These are phyloP conservation scores for Entoloma clypeatum DNA, from an alignment of 1,284 basidiomycete genomes.

Conservation along the genomic window DNA sequence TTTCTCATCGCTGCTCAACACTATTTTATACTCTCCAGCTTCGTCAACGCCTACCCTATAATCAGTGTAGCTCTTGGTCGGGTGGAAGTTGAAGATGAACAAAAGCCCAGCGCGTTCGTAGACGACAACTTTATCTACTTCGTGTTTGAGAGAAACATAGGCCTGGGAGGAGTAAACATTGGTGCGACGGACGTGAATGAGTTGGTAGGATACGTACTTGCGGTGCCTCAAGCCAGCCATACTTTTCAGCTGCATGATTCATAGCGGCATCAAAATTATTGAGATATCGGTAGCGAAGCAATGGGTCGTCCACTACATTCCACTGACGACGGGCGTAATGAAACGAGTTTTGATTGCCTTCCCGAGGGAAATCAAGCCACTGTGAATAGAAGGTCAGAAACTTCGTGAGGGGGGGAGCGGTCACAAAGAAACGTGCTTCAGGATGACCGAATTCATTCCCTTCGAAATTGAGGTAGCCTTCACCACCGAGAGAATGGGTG, in stretches of 20 bases:
- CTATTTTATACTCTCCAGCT: conserved; percentile 82
- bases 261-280: conserved; percentile 94
- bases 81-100: conserved; percentile 97
- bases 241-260: conserved; percentile 80
- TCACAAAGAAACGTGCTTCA: conserved; percentile 58
- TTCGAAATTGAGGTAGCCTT: conserved; percentile 97
- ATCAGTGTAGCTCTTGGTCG: conserved; percentile 83
- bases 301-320: conserved; percentile 85
- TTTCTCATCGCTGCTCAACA: conserved; percentile 84
- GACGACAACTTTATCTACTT: conserved; percentile 88
- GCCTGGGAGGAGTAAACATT: conserved; percentile 44
- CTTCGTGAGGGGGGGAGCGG: conserved; percentile 4
- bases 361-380: conserved; percentile 99
- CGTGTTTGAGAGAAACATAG: conserved; percentile 91
- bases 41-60: conserved; percentile 90
- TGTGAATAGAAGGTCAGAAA: conserved; percentile 28
- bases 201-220: conserved; percentile 48
- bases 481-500: conserved; percentile 90
- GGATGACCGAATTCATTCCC: conserved; percentile 99
- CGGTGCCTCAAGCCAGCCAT: conserved; percentile 81
- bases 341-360: conserved; percentile 93
- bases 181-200: conserved; percentile 5
- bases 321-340: conserved; percentile 95
- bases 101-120: conserved; percentile 91
- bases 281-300: conserved; percentile 89